Evolutionary conservation across 192 early-diverging fungal species (phyloP).

Genomic region (Gorgonomyces haynaldii): DNA sequence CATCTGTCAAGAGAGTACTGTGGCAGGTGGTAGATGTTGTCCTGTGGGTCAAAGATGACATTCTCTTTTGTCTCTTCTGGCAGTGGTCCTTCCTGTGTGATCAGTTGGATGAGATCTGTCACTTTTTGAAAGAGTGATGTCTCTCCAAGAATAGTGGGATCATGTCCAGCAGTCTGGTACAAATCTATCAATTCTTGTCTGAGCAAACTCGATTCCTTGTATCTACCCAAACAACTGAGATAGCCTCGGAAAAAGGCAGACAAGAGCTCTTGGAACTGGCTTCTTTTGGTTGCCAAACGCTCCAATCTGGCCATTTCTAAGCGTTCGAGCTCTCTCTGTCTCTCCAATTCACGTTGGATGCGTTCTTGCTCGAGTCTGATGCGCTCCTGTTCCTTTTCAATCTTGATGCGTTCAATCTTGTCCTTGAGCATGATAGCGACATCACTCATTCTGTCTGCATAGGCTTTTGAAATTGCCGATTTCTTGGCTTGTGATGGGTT

Average conservation of each 20-base stretch:
- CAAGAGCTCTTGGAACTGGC: conserved; percentile 2
- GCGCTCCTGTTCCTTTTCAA: conserved; percentile 4
- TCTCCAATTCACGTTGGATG: background rate
- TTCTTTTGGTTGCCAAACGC: background rate
- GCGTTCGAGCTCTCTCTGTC: background rate
- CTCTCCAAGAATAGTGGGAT: conserved; percentile 1
- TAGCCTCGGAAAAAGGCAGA: background rate
- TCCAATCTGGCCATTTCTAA: background rate
- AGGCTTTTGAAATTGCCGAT: conserved; percentile 16
- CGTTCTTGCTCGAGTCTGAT: conserved; percentile 4
- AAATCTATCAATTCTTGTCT: too few species aligned
- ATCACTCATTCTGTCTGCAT: conserved; percentile 20
- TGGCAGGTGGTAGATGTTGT: conserved; percentile 3
- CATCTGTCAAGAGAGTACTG: conserved; percentile 11
- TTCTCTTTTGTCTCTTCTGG: conserved; percentile 1
- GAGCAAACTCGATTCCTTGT: background rate
- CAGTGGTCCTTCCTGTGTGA: background rate
- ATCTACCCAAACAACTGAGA: conserved; percentile 3
- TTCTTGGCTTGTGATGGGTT: conserved; percentile 35
- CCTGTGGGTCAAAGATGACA: background rate
- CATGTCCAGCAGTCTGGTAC: background rate
- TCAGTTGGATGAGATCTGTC: background rate
- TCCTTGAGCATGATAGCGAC: conserved; percentile 24
- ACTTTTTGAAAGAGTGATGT: conserved; percentile 1
- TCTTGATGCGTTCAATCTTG: conserved; percentile 31